Conservation (phyloP, 1,139 yeast species). For the Torulaspora pretoriensis region DNA sequence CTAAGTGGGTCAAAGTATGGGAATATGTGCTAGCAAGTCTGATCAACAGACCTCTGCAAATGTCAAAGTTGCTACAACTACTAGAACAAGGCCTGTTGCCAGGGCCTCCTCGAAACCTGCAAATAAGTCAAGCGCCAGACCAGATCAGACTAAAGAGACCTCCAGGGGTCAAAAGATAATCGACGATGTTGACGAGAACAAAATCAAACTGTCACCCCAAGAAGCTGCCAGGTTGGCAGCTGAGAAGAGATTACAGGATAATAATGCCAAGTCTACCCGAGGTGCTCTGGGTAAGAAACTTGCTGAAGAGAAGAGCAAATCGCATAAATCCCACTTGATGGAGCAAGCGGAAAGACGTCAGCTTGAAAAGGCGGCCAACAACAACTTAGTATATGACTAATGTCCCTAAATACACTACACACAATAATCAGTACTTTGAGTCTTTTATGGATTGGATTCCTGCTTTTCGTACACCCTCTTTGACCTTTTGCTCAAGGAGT, state of each 20-base stretch:
- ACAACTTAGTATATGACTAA: slow-evolving; percentile 14
- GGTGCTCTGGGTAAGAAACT: slow-evolving; percentile 32
- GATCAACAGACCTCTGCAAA: slow-evolving; percentile 3
- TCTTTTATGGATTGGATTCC: slow-evolving; percentile 28
- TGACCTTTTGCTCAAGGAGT: slow-evolving; percentile 55
- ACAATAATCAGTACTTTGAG: slow-evolving; percentile 22
- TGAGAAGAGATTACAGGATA: slow-evolving; percentile 29
- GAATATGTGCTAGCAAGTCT: slow-evolving; percentile 29
- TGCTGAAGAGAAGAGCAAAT: slow-evolving; percentile 30
- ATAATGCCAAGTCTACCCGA: slow-evolving; percentile 23
- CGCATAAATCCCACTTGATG: slow-evolving; percentile 22
- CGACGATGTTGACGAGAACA: slow-evolving; percentile 6
- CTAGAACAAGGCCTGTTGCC: not conserved
- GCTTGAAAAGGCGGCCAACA: slow-evolving; percentile 11
- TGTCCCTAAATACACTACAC: not conserved
- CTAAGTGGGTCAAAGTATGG: slow-evolving; percentile 17
- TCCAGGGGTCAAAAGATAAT: slow-evolving; percentile 5
- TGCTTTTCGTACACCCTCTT: slow-evolving; percentile 48
- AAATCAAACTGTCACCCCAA: slow-evolving; percentile 22
- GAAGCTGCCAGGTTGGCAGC: slow-evolving; percentile 37
- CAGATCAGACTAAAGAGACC: not conserved
- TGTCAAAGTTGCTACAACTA: not conserved
- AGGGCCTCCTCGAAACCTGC: not conserved
- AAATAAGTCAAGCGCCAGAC: not conserved
- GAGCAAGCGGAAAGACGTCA: slow-evolving; percentile 21